Percentiles rank a stretch among this genome's conserved stretches.
Evolutionary conservation across 2,329 filamentous ascomycete species (phyloP).

Genomic region (Chrysosporium keratinophilum): DNA sequence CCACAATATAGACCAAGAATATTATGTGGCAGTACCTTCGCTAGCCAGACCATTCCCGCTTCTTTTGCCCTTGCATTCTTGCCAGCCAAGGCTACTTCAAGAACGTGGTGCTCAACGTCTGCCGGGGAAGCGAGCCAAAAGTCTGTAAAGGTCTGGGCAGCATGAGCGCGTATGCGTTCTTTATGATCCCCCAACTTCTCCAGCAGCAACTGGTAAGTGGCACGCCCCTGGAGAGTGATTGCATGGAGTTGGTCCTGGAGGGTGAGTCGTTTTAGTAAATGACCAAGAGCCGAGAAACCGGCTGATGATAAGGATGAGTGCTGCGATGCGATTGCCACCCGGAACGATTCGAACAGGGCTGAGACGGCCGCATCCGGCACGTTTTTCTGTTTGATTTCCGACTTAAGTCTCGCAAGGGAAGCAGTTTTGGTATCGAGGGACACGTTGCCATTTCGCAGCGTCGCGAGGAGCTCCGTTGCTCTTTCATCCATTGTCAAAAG

Average conservation of each 20-base stretch:
- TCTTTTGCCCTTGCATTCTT: constrained; percentile 81
- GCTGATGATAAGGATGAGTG: constrained; percentile 69
- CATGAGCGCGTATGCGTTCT: constrained; percentile 68
- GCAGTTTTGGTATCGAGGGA: constrained; percentile 61
- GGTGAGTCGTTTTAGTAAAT: constrained; percentile 74
- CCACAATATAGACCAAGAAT: not conserved
- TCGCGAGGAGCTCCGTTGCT: constrained; percentile 43
- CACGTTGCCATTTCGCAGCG: constrained; percentile 52
- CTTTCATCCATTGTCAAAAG: constrained; percentile 45
- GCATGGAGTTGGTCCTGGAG: constrained; percentile 72
- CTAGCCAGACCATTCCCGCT: constrained; percentile 71
- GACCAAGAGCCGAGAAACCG: constrained; percentile 77
- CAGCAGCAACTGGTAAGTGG: constrained; percentile 62
- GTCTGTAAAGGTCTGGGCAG: constrained; percentile 64
- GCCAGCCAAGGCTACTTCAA: constrained; percentile 65
- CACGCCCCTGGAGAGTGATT: constrained; percentile 55
- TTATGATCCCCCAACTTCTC: constrained; percentile 83
- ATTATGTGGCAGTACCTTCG: constrained; percentile 47
- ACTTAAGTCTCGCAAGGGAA: constrained; percentile 66
- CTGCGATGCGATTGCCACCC: constrained; percentile 62
- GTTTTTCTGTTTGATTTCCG: constrained; percentile 83
- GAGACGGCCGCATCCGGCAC: constrained; percentile 63
- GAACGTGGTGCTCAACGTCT: constrained; percentile 71
- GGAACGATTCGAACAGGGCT: constrained; percentile 71
- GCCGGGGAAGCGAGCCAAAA: constrained; percentile 58